Evolutionary conservation across 2,329 filamentous ascomycete species (phyloP).

Genomic region (Trichoderma simmonsii): DNA sequence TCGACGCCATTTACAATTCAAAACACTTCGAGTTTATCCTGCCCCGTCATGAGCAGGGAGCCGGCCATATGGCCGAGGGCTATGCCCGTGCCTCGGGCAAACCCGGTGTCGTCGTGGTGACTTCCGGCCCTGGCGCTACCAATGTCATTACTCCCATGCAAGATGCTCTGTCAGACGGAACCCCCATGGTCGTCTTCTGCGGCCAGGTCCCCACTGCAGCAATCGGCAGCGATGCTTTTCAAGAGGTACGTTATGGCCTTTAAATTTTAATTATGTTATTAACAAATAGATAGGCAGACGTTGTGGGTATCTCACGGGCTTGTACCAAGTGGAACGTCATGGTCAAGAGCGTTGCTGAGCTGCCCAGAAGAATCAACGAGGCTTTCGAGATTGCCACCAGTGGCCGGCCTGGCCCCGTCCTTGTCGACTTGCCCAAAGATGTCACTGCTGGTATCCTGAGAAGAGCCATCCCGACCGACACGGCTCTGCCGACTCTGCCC

Average conservation of each 20-base stretch:
- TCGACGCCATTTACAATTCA: slow-evolving; percentile 98
- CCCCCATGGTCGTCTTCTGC: slow-evolving; percentile 91
- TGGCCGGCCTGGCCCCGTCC: slow-evolving; percentile 87
- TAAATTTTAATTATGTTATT: no score
- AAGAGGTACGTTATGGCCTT: slow-evolving; percentile 52
- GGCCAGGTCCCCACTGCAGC: slow-evolving; percentile 88
- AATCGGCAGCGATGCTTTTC: slow-evolving; percentile 94
- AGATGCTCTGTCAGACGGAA: slow-evolving; percentile 92
- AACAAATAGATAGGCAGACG: slow-evolving; percentile 57
- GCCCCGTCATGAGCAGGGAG: slow-evolving; percentile 88
- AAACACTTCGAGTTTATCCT: slow-evolving; percentile 95
- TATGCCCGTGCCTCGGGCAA: slow-evolving; percentile 95
- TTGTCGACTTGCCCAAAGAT: slow-evolving; percentile 96
- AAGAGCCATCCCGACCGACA: slow-evolving; percentile 74
- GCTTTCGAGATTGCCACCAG: slow-evolving; percentile 97
- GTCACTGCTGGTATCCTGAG: slow-evolving; percentile 82
- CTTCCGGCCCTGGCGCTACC: slow-evolving; percentile 92
- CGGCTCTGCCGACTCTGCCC: slow-evolving; percentile 73
- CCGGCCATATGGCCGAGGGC: slow-evolving; percentile 97
- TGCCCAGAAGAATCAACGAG: slow-evolving; percentile 92
- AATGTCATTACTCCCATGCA: slow-evolving; percentile 97
- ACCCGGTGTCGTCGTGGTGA: slow-evolving; percentile 93
- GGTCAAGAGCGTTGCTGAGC: slow-evolving; percentile 91
- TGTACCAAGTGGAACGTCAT: slow-evolving; percentile 99
- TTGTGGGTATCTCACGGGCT: slow-evolving; percentile 86